Conservation (phyloP, 345 rosid genomes). For the Chamaenerion angustifolium region DNA sequence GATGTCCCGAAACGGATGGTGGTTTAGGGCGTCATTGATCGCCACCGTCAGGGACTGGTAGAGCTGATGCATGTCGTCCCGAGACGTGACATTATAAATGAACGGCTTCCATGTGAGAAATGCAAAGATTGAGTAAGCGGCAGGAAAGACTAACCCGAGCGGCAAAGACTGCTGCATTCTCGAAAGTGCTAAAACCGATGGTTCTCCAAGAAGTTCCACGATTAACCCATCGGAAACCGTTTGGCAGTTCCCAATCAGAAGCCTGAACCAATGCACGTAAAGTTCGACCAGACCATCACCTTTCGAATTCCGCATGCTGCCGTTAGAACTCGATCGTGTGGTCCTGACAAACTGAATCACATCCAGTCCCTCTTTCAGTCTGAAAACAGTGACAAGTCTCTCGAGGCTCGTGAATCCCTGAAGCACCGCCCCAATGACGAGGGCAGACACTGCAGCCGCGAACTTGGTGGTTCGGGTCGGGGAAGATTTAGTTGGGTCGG, state of each 20-base stretch:
- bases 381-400: slow-evolving; percentile 72
- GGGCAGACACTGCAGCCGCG: slow-evolving; percentile 75
- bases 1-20: slow-evolving; percentile 80
- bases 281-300: slow-evolving; percentile 58
- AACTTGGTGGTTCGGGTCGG: slow-evolving; percentile 44
- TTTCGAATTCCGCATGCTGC: slow-evolving; percentile 56
- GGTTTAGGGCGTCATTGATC: slow-evolving; percentile 63
- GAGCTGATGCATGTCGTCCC: slow-evolving; percentile 75
- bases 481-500: slow-evolving; percentile 28
- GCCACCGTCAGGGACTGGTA: slow-evolving; percentile 67
- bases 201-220: slow-evolving; percentile 85
- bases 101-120: slow-evolving; percentile 73
- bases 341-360: slow-evolving; percentile 68
- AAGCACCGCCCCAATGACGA: slow-evolving; percentile 65
- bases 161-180: slow-evolving; percentile 95
- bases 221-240: slow-evolving; percentile 77
- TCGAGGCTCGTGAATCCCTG: slow-evolving; percentile 92
- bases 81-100: slow-evolving; percentile 33
- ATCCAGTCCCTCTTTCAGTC: slow-evolving; percentile 80
- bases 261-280: slow-evolving; percentile 82
- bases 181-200: slow-evolving; percentile 68
- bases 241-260: slow-evolving; percentile 79
- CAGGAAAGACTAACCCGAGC: slow-evolving; percentile 75
- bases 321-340: slow-evolving; percentile 65
- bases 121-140: slow-evolving; percentile 76